phyloP scores from a whole-genome alignment of 352 stramenopile genomes.

The Phytophthora hibernalis region DNA sequence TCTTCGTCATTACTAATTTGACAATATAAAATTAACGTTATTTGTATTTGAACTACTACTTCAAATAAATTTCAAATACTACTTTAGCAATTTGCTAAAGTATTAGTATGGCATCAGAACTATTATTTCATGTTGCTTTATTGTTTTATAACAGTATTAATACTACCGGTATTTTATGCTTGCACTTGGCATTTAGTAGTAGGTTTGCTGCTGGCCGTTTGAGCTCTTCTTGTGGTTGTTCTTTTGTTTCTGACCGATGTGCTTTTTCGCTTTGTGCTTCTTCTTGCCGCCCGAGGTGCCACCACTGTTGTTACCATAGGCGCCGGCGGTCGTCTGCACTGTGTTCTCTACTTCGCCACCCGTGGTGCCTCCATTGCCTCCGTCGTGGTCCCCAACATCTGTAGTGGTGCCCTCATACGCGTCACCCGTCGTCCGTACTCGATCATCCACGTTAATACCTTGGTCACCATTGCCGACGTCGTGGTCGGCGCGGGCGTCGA shows the following conservation, averaged over 20 bases:
- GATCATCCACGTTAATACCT: neutral
- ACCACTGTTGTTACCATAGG: neutral
- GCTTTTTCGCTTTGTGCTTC: slow-evolving; percentile 12
- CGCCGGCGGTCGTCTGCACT: neutral
- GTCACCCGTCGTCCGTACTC: neutral
- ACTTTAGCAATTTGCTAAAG: too few species aligned
- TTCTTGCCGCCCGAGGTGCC: neutral
- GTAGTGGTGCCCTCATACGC: neutral
- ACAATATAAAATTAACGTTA: too few species aligned
- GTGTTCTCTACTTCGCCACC: neutral
- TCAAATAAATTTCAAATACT: too few species aligned
- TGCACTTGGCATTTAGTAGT: slow-evolving; percentile 20
- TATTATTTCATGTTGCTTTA: too few species aligned
- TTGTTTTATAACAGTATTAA: too few species aligned
- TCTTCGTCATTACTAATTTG: too few species aligned
- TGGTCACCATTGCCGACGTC: neutral
- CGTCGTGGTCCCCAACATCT: neutral
- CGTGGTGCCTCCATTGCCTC: neutral
- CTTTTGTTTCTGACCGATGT: slow-evolving; percentile 1
- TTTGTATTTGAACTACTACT: too few species aligned
- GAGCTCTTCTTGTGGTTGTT: slow-evolving; percentile 17
- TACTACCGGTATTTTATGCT: too few species aligned
- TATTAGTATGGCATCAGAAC: too few species aligned
- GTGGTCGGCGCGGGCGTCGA: neutral
- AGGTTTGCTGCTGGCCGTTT: slow-evolving; percentile 13